phyloP scores from a whole-genome alignment of 805 yeast genomes.

The Spathaspora arborariae region DNA sequence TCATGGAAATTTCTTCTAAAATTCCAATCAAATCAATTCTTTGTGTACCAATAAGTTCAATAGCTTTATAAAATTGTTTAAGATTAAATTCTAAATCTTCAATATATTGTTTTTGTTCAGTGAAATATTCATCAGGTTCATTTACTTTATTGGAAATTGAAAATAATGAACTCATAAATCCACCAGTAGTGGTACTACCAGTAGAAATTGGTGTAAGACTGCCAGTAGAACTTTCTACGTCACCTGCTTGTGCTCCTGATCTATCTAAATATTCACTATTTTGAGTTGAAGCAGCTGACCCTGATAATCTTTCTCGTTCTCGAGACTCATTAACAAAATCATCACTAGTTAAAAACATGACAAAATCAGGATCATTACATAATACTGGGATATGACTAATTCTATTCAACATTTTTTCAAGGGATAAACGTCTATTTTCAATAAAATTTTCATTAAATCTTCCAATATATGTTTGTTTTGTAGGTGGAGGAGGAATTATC shows the following conservation, averaged over 20 bases:
- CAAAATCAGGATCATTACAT: constrained; percentile 70
- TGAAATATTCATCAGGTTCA: constrained; percentile 79
- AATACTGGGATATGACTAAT: constrained; percentile 56
- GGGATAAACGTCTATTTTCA: constrained; percentile 76
- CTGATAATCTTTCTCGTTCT: constrained; percentile 60
- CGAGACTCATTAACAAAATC: constrained; percentile 67
- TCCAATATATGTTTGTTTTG: constrained; percentile 91
- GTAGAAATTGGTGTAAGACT: constrained; percentile 2
- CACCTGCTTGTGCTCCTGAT: background rate
- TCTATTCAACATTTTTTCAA: constrained; percentile 81
- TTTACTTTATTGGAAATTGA: constrained; percentile 62
- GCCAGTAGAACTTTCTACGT: constrained; percentile 1
- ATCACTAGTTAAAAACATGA: constrained; percentile 71
- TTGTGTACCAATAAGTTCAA: constrained; percentile 72
- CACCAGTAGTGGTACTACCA: constrained; percentile 16
- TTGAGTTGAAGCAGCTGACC: constrained; percentile 45
- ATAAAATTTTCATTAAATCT: constrained; percentile 87
- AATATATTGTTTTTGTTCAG: constrained; percentile 62
- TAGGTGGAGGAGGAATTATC: constrained; percentile 88
- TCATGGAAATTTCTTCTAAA: constrained; percentile 60
- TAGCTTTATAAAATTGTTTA: constrained; percentile 60
- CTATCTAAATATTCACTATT: constrained; percentile 33
- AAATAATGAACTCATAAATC: constrained; percentile 69
- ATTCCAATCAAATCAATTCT: constrained; percentile 69
- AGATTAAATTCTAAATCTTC: constrained; percentile 73